Base-by-base conservation (phyloP, 2,329 filamentous ascomycete species). In the Triangularia setosa region DNA sequence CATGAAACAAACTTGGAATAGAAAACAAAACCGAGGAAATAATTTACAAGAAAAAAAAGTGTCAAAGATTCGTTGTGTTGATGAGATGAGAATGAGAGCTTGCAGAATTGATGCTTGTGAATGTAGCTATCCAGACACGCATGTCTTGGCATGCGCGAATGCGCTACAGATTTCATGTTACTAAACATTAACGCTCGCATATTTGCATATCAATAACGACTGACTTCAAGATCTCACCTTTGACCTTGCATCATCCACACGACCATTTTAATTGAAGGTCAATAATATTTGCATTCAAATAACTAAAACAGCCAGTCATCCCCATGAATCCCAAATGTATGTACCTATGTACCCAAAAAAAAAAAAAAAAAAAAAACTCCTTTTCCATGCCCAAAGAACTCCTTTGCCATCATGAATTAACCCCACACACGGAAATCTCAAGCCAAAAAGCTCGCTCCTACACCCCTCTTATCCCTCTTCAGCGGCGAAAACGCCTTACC, bases 381-480 rank as follows among this genome's bases (percentile, higher is more conserved):
- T 6, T 24, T 27, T 23, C 52, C 52, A 55, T 55, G 23, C 52
- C 52, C 40, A n/a, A 18, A 6, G 3, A 48, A 48, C 40, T 18
- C 40, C 40, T 21, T 21, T 48, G n/a, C 18, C 40, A 18, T 48
- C 5, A 18, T 48, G 18, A 57, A 48, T 16, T n/a, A 40, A 58
- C 27, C 27, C 7, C 55, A 59, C 25, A 40, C 16, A 25, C 21
- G 24, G 9, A 28, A 16, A 4, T 25, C 63, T 75, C 70, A 84
- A 61, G 78, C 81, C 64, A 87, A 73, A 69, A 89, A 89, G 71
- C 86, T 89, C 61, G 86, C 86, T 65, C 81, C 80, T 3, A 85
- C 81, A 30, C 86, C 86, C 66, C 87, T 85, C 64, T 84, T 83
- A 59, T 92, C 87, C 73, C 84, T 84, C 78, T 93, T 93, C 65